Evolutionary conservation across 1,139 yeast genomes (phyloP).

Genomic region (Magnusiomyces sp.): DNA sequence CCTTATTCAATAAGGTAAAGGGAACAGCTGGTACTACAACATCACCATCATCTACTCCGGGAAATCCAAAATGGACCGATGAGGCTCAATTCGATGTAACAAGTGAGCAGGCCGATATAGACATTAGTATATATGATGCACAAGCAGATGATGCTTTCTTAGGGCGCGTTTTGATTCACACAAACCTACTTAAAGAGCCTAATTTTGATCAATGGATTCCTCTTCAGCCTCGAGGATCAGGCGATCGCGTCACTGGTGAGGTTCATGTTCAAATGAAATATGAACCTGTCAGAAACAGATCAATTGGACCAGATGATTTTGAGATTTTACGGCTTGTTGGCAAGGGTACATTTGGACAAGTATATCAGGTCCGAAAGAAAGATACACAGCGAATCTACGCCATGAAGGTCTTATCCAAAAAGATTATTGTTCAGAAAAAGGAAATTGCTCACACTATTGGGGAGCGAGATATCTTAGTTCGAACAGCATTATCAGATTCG

Average conservation of each 20-base stretch:
- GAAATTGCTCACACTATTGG: slow-evolving; percentile 98
- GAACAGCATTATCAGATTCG: slow-evolving; percentile 74
- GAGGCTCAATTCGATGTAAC: slow-evolving; percentile 88
- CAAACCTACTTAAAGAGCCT: slow-evolving; percentile 48
- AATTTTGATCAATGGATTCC: slow-evolving; percentile 55
- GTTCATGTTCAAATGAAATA: slow-evolving; percentile 69
- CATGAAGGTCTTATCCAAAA: slow-evolving; percentile 90
- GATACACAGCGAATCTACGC: slow-evolving; percentile 90
- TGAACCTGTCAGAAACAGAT: slow-evolving; percentile 54
- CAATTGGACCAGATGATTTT: slow-evolving; percentile 85
- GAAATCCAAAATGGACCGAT: slow-evolving; percentile 73
- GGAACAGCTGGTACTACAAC: not conserved
- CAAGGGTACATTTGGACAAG: slow-evolving; percentile 97
- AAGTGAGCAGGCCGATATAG: slow-evolving; percentile 62
- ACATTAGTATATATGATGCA: slow-evolving; percentile 81
- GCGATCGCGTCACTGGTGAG: slow-evolving; percentile 71
- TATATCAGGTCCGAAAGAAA: slow-evolving; percentile 83
- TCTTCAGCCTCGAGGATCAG: slow-evolving; percentile 62
- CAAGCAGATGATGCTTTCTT: slow-evolving; percentile 71
- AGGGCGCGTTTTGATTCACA: slow-evolving; percentile 73
- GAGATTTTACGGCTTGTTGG: slow-evolving; percentile 85
- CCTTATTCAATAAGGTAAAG: slow-evolving; percentile 1
- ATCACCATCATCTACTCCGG: slow-evolving; percentile 23
- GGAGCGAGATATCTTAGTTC: slow-evolving; percentile 84
- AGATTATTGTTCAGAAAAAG: slow-evolving; percentile 90